A percentile compares a stretch with the other conserved stretches of the same genome.
Conservation (phyloP, 2,329 filamentous ascomycete species). For the Aspergillus nomiae region DNA sequence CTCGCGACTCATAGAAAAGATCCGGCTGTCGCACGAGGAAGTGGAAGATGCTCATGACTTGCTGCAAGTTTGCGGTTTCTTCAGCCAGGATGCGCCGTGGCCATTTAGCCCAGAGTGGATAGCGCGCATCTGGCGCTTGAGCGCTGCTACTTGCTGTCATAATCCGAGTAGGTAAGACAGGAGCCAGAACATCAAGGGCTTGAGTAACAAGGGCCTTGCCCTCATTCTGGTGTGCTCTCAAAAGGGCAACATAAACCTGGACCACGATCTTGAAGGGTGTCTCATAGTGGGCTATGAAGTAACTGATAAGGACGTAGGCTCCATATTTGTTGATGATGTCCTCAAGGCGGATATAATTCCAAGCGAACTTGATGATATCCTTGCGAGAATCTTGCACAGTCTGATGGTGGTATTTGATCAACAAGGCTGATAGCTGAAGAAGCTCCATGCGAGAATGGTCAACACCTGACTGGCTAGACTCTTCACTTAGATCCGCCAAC, state of each 20-base stretch:
- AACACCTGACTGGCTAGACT: constrained; percentile 79
- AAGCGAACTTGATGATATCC: constrained; percentile 98
- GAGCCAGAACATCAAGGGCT: constrained; percentile 91
- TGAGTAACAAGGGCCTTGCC: constrained; percentile 90
- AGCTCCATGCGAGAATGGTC: constrained; percentile 97
- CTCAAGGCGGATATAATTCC: constrained; percentile 97
- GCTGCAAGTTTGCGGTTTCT: constrained; percentile 91
- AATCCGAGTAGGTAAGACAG: constrained; percentile 84
- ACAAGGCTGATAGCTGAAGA: constrained; percentile 87
- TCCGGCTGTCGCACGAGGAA: constrained; percentile 92
- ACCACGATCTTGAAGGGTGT: constrained; percentile 94
- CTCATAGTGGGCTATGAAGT: constrained; percentile 96
- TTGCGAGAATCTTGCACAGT: constrained; percentile 90
- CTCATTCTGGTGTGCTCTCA: constrained; percentile 94
- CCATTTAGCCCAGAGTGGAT: constrained; percentile 83
- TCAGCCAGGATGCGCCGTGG: constrained; percentile 89
- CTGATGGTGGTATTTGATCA: constrained; percentile 91
- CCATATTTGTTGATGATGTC: constrained; percentile 99
- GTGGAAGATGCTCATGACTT: constrained; percentile 96
- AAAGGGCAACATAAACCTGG: constrained; percentile 88
- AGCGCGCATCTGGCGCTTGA: constrained; percentile 67
- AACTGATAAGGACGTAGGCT: constrained; percentile 93
- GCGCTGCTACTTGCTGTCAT: constrained; percentile 48
- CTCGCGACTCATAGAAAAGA: constrained; percentile 91
- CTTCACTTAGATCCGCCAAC: constrained; percentile 77